These are phyloP conservation scores for Noccaea caerulescens DNA, from an alignment of 345 rosid genomes.

Conservation along the genomic window DNA sequence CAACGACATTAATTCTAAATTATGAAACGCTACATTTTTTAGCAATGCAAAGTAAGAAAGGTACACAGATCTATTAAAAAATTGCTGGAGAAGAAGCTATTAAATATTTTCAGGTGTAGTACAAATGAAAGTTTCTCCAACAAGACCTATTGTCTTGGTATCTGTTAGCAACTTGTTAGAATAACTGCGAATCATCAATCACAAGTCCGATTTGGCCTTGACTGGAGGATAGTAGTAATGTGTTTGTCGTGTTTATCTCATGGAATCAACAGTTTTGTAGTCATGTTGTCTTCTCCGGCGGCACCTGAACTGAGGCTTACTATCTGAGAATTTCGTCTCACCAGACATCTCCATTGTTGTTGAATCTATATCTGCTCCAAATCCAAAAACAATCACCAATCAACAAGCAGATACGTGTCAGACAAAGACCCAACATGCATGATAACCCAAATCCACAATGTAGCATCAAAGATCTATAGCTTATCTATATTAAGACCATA, in stretches of 20 bases:
- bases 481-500: conserved; percentile 1
- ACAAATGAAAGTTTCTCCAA: conserved; percentile 8
- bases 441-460: conserved; percentile 1
- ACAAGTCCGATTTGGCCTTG: background rate
- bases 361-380: conserved; percentile 52
- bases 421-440: conserved; percentile 16
- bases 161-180: background rate
- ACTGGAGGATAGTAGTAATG: background rate
- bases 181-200: background rate
- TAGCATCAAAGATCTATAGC: background rate
- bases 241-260: conserved; percentile 40
- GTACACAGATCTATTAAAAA: background rate
- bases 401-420: background rate
- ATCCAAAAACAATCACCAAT: conserved; percentile 13
- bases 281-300: conserved; percentile 86
- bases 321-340: conserved; percentile 72
- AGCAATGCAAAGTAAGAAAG: background rate
- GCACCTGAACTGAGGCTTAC: conserved; percentile 75
- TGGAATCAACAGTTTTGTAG: conserved; percentile 64
- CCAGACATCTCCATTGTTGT: conserved; percentile 75
- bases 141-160: conserved; percentile 2
- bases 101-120: background rate
- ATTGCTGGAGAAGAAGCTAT: conserved; percentile 4
- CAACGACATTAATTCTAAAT: no score
- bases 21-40: no score